phyloP scores from a whole-genome alignment of 768 basidiomycete genomes.

The Strobilomyces dryophilus region DNA sequence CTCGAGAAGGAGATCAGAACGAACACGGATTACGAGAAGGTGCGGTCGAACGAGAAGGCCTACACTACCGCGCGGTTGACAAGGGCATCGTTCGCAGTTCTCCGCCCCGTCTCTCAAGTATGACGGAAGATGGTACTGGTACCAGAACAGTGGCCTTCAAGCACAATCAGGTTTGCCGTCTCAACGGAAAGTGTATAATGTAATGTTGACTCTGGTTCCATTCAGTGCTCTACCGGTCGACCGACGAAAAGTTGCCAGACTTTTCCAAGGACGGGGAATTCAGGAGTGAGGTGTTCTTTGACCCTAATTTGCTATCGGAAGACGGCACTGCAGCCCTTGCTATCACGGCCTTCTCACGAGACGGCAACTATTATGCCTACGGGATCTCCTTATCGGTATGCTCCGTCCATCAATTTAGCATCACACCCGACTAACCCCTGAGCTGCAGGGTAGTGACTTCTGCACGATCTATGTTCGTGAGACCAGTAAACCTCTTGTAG shows the following conservation, averaged over 20 bases:
- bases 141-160: conserved; percentile 73
- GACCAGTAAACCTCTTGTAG: conserved; percentile 53
- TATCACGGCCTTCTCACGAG: conserved; percentile 55
- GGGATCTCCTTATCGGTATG: conserved; percentile 68
- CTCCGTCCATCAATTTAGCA: conserved; percentile 8
- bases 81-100: conserved; percentile 41
- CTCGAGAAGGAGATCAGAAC: conserved; percentile 57
- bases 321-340: conserved; percentile 71
- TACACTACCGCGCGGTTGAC: neutral
- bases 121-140: conserved; percentile 79
- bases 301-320: conserved; percentile 66
- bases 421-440: neutral
- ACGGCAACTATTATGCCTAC: conserved; percentile 72
- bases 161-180: conserved; percentile 46
- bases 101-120: conserved; percentile 55
- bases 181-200: neutral
- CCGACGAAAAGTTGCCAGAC: conserved; percentile 49
- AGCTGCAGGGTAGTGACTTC: conserved; percentile 65
- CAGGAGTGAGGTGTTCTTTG: conserved; percentile 73
- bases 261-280: conserved; percentile 40
- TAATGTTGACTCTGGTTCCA: neutral
- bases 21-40: conserved; percentile 51
- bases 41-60: conserved; percentile 12
- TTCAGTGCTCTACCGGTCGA: conserved; percentile 61
- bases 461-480: conserved; percentile 64